Conservation (phyloP, 2,329 filamentous ascomycete genomes). For the Amesomyces nigricolor region DNA sequence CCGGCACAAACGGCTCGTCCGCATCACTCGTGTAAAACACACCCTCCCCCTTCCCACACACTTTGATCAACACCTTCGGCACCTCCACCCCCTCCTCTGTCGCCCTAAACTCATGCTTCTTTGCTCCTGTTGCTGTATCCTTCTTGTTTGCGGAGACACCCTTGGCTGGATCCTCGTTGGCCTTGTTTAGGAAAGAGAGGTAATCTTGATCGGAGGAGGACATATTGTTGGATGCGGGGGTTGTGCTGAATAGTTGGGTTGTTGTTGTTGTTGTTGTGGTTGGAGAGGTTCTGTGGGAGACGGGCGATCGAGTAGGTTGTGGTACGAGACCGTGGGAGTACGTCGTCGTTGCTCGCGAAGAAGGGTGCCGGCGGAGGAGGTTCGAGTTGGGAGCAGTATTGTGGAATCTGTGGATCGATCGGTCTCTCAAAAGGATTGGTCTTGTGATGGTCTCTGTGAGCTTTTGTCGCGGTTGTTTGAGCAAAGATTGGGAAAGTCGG, state of each 20-base stretch:
- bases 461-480: not conserved
- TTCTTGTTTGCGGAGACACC: conserved; percentile 37
- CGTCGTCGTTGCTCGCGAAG: not conserved
- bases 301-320: not conserved
- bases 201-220: conserved; percentile 70
- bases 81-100: conserved; percentile 51
- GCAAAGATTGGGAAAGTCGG: not conserved
- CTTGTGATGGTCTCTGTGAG: not conserved
- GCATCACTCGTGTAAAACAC: conserved; percentile 72
- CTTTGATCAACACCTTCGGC: conserved; percentile 51
- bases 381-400: not conserved
- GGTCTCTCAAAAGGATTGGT: not conserved
- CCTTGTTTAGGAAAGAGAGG: conserved; percentile 78
- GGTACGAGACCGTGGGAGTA: too few species aligned
- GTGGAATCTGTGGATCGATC: not conserved
- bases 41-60: conserved; percentile 46
- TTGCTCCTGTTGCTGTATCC: conserved; percentile 21
- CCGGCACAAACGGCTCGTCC: conserved; percentile 78
- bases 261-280: not conserved
- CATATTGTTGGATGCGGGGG: not conserved
- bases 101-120: conserved; percentile 42
- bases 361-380: not conserved
- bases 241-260: not conserved
- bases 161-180: conserved; percentile 70
- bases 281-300: not conserved